Evolutionary conservation across 2,329 filamentous ascomycete genomes (phyloP).

Genomic region (Pleurostoma richardsiae): DNA sequence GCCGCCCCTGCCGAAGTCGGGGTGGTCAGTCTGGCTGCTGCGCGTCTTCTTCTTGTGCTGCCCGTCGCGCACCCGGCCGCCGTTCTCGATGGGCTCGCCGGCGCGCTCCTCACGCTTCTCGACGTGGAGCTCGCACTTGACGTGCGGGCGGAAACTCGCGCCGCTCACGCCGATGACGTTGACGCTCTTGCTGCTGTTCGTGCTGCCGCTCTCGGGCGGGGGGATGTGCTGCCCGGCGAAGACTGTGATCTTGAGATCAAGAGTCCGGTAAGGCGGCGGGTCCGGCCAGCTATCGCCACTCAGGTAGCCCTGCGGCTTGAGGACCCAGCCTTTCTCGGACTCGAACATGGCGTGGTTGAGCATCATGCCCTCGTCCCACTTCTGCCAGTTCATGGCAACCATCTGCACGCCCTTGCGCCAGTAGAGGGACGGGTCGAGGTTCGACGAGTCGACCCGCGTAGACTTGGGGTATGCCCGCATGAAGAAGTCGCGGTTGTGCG

Average conservation of each 20-base stretch:
- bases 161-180: conserved; percentile 40
- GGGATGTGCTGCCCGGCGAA: conserved; percentile 73
- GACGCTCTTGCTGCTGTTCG: conserved; percentile 14
- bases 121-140: conserved; percentile 78
- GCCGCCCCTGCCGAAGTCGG: conserved; percentile 52
- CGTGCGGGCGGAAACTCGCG: conserved; percentile 61
- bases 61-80: conserved; percentile 46
- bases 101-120: conserved; percentile 49
- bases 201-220: conserved; percentile 38
- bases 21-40: conserved; percentile 52
- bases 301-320: conserved; percentile 76
- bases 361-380: conserved; percentile 89
- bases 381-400: conserved; percentile 98
- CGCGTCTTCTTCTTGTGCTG: conserved; percentile 57
- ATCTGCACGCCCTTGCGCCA: conserved; percentile 96
- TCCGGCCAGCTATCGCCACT: conserved; percentile 40
- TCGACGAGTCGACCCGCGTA: conserved; percentile 78
- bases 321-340: conserved; percentile 74
- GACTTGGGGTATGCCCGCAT: conserved; percentile 90
- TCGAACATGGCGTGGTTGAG: conserved; percentile 98
- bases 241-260: conserved; percentile 68
- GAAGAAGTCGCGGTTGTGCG: conserved; percentile 81
- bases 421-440: conserved; percentile 85
- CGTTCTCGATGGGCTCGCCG: conserved; percentile 24
- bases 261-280: conserved; percentile 41